A percentile compares a stretch with the other conserved stretches of the same genome.
Evolutionary conservation across 2,329 filamentous ascomycete species (phyloP).

Genomic region (Verticillium nubilum): DNA sequence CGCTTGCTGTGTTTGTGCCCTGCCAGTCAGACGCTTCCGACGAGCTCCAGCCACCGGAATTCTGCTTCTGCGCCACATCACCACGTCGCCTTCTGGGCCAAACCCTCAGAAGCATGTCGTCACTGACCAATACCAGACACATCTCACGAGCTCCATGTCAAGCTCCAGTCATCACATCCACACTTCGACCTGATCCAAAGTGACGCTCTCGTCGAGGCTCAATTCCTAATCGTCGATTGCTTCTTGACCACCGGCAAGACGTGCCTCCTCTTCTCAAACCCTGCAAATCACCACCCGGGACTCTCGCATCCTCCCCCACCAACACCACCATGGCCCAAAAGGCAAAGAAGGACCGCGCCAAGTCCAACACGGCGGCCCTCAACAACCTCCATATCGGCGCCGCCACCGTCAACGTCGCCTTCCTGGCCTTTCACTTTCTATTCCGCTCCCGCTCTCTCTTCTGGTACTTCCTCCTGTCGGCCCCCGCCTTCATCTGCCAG

Average conservation of each 20-base stretch:
- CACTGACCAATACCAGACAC: slow-evolving; percentile 3
- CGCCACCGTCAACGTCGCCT: slow-evolving; percentile 64
- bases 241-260: not conserved
- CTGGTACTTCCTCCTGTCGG: slow-evolving; percentile 66
- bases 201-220: not conserved
- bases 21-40: not conserved
- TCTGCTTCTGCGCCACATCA: not conserved
- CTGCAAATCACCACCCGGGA: not conserved
- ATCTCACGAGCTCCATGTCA: not conserved
- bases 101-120: not conserved
- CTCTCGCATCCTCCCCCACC: not conserved
- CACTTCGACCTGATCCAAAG: not conserved
- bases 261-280: not conserved
- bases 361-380: slow-evolving; percentile 71
- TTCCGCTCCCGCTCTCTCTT: slow-evolving; percentile 59
- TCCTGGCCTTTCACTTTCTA: slow-evolving; percentile 66
- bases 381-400: slow-evolving; percentile 78
- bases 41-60: not conserved
- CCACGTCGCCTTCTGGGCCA: not conserved
- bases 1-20: not conserved
- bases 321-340: slow-evolving; percentile 50
- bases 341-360: slow-evolving; percentile 62
- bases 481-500: slow-evolving; percentile 73
- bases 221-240: not conserved
- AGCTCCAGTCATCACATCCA: not conserved